Evolutionary conservation across 78 protist genomes (phyloP).

Genomic region (Tieghemostelium lacteum): DNA sequence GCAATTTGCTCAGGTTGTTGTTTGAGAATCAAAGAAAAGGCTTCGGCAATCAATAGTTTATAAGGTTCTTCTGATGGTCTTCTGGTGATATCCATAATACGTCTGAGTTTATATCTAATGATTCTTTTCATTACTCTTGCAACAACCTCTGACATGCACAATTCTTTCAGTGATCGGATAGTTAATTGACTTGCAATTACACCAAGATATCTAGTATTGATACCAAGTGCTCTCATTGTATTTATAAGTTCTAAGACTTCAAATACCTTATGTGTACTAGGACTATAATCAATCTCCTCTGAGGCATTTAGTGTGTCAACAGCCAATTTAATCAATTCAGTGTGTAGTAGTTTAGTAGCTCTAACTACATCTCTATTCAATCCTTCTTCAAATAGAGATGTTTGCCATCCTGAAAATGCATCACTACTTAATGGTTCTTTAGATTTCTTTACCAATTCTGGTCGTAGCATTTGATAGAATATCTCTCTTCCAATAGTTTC

Average conservation of each 20-base stretch:
- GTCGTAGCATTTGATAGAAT: slow-evolving; percentile 65
- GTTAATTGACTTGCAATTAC: neutral
- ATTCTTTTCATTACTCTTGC: slow-evolving; percentile 65
- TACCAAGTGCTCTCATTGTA: slow-evolving; percentile 46
- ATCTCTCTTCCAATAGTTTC: slow-evolving; percentile 57
- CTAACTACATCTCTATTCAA: slow-evolving; percentile 27
- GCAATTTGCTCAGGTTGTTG: neutral
- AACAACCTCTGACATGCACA: slow-evolving; percentile 31
- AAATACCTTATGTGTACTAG: neutral
- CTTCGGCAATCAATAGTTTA: slow-evolving; percentile 14
- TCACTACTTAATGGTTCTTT: slow-evolving; percentile 25
- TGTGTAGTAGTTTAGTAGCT: slow-evolving; percentile 19
- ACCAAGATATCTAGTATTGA: slow-evolving; percentile 62
- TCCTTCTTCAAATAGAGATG: slow-evolving; percentile 12
- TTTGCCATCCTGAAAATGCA: slow-evolving; percentile 76
- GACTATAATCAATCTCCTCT: no score
- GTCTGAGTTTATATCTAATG: slow-evolving; percentile 19
- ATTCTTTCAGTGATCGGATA: neutral
- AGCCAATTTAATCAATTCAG: slow-evolving; percentile 31
- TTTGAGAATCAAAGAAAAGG: slow-evolving; percentile 1
- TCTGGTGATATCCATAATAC: slow-evolving; percentile 25
- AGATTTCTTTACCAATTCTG: slow-evolving; percentile 28
- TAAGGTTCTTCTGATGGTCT: slow-evolving; percentile 39
- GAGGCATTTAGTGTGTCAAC: neutral
- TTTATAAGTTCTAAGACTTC: slow-evolving; percentile 19